Percentiles rank a stretch among this genome's conserved stretches.
phyloP scores from a whole-genome alignment of 2,329 filamentous ascomycete species.

The Elsinoe ampelina region DNA sequence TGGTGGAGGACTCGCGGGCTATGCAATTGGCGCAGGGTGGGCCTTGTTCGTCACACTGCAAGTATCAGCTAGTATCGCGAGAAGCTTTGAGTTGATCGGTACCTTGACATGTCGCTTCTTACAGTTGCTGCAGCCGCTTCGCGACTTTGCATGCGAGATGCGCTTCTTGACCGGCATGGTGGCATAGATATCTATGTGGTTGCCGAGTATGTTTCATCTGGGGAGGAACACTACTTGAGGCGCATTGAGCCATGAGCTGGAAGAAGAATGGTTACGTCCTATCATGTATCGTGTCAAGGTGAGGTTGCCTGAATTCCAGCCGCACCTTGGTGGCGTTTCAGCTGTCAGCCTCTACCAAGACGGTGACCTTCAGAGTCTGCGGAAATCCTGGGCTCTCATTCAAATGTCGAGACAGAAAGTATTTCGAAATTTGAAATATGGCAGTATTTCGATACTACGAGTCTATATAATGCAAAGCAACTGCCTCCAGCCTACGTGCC shows the following conservation, averaged over 20 bases:
- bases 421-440: no score
- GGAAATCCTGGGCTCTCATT: no score
- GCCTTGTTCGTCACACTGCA: conserved; percentile 11
- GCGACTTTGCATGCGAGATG: conserved; percentile 11
- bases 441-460: no score
- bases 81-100: background rate
- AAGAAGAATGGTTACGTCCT: no score
- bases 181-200: no score
- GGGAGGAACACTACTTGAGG: no score
- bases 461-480: no score
- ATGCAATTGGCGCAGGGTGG: conserved; percentile 13
- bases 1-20: background rate
- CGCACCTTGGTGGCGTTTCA: background rate
- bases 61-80: no score
- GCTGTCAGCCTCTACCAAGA: background rate
- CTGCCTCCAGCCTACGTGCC: no score
- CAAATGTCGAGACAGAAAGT: no score
- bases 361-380: no score
- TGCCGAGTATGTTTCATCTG: no score
- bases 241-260: background rate
- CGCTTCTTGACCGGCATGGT: background rate
- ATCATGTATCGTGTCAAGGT: background rate
- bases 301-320: background rate
- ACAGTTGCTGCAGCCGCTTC: conserved; percentile 3
- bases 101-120: conserved; percentile 13